A percentile compares a stretch with the other conserved stretches of the same genome.
phyloP scores from a whole-genome alignment of 2,329 filamentous ascomycete species.

The Beauveria bassiana region DNA sequence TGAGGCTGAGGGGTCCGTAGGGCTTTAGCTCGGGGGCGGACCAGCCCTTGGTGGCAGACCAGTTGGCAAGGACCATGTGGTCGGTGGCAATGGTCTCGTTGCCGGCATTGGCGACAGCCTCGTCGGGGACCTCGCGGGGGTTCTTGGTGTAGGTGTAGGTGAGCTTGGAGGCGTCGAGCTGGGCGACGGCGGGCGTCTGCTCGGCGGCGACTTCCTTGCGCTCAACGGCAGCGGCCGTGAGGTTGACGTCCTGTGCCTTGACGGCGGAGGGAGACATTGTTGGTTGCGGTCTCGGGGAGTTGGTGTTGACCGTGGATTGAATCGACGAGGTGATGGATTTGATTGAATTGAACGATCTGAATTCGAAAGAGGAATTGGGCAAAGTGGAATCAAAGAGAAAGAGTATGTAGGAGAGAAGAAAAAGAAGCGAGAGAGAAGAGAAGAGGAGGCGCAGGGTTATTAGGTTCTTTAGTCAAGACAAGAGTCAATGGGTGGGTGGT shows the following conservation, averaged over 20 bases:
- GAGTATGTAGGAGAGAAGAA: not conserved
- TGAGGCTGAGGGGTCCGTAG: conserved; percentile 68
- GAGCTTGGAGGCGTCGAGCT: conserved; percentile 55
- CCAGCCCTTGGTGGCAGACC: conserved; percentile 63
- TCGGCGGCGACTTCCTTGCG: conserved; percentile 32
- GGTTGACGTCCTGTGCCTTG: conserved; percentile 40
- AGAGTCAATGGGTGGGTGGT: not conserved
- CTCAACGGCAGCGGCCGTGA: conserved; percentile 44
- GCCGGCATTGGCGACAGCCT: conserved; percentile 38
- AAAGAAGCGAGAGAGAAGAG: not conserved
- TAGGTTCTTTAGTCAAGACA: conserved; percentile 3
- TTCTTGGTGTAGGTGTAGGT: conserved; percentile 43
- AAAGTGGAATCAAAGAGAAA: not conserved
- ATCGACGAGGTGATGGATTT: not conserved
- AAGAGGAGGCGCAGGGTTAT: not conserved
- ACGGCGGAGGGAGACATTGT: conserved; percentile 42
- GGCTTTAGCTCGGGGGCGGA: conserved; percentile 64
- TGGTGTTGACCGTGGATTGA: not conserved
- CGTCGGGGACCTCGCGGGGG: conserved; percentile 45
- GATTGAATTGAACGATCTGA: not conserved
- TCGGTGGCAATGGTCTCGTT: conserved; percentile 61
- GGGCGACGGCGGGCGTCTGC: conserved; percentile 42
- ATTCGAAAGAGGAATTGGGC: not conserved
- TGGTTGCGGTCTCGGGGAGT: conserved; percentile 10
- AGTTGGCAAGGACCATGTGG: conserved; percentile 76